Evolutionary conservation across 1,284 basidiomycete genomes (phyloP), one percentile per base, ranked within the genome.

Genomic region (Butyriboletus appendiculatus): DNA sequence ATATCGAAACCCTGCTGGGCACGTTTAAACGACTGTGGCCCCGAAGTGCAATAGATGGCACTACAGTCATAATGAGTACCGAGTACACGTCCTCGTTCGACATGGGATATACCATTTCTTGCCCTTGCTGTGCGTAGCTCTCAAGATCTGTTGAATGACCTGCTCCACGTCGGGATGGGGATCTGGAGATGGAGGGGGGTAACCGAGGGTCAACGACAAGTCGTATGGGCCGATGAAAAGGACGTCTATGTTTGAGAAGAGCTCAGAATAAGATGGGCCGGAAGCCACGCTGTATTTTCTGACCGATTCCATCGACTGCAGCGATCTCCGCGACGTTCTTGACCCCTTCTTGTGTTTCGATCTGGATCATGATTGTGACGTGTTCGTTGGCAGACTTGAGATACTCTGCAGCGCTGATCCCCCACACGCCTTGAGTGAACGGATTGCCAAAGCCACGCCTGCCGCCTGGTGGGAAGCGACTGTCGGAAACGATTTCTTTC

Each of bases 191-290:
- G 85, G 85, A 14, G 81, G 67, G 1, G 81, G 77, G 62, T 79
- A 82, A 32, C 84, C 84, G 26, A 85, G 72, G 2, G 79, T 75
- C 43, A 84, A 75, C 5, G 85, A 85, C 41, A 88, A 76, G 62
- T 88, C 86, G 59, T 81, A 88, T 4, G 86, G 85, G 11, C 87
- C 86, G 52, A 90, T 82, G 72, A 89, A 87, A 4, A 82, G 69
- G 2, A 77, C 76, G 47, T 82, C 80, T 75, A 35, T 52, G 15
- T 14, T 0, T n/a, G 3, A 14, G 7, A 40, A 41, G 33, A n/a
- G 2, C 26, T 61, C 39, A 57, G 52, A 8, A 0, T 1, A 16
- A 15, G 18, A 20, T 30, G 28, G 12, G n/a, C 20, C 0, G 8
- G 18, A 11, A 3, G 3, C 4, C n/a, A 42, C 2, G 22, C 12